These are phyloP conservation scores for Nothomitra cinnamomea DNA, from an alignment of 2,329 filamentous ascomycete species.

Conservation along the genomic window DNA sequence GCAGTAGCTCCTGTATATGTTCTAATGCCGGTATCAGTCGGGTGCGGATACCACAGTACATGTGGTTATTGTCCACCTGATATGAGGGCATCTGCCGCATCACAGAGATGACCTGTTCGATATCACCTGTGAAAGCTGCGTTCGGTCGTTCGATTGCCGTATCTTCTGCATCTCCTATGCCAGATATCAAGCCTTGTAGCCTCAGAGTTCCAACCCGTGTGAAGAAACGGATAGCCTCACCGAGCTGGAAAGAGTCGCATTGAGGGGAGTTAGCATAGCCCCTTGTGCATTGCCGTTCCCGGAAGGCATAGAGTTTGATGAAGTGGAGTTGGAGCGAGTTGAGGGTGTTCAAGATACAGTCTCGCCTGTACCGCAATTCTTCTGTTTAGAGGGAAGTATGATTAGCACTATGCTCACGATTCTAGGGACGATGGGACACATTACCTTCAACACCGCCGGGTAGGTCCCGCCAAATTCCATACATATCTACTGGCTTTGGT, in stretches of 20 bases:
- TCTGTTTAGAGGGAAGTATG: constrained; percentile 24
- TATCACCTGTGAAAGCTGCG: constrained; percentile 38
- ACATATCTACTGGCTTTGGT: constrained; percentile 20
- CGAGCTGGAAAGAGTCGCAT: constrained; percentile 64
- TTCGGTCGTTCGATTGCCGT: constrained; percentile 15
- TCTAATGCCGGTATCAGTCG: constrained; percentile 49
- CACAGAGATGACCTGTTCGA: constrained; percentile 40
- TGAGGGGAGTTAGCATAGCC: constrained; percentile 56
- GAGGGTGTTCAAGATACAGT: constrained; percentile 49
- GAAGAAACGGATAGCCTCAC: constrained; percentile 60
- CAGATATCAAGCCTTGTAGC: constrained; percentile 29
- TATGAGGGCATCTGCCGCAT: constrained; percentile 53
- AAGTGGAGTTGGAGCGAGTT: constrained; percentile 55
- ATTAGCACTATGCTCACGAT: constrained; percentile 5
- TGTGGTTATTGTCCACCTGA: constrained; percentile 57
- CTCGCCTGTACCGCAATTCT: constrained; percentile 48
- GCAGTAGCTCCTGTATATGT: constrained; percentile 31
- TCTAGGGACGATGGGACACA: background rate
- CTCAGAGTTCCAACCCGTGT: constrained; percentile 41
- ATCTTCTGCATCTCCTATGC: constrained; percentile 19
- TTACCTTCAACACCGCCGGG: constrained; percentile 49
- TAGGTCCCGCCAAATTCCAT: constrained; percentile 51
- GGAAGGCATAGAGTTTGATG: constrained; percentile 47
- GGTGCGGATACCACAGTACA: constrained; percentile 53
- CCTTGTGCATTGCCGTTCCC: constrained; percentile 50